phyloP scores from a whole-genome alignment of 768 basidiomycete species.

The Macrolepiota albuminosa region DNA sequence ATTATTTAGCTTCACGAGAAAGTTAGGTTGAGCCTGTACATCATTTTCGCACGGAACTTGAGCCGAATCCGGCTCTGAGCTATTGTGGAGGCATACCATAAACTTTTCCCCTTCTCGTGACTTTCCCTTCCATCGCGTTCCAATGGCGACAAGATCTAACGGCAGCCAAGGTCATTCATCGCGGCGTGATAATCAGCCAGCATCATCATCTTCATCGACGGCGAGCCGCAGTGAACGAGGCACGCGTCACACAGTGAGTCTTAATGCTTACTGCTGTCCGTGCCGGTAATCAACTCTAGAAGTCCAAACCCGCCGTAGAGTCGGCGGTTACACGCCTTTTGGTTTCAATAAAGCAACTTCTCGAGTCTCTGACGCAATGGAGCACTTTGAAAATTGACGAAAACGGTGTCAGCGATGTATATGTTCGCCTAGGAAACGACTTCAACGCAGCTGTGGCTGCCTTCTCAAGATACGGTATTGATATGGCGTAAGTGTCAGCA shows the following conservation, averaged over 20 bases:
- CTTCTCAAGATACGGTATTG: constrained; percentile 79
- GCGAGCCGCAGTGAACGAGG: constrained; percentile 35
- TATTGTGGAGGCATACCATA: not conserved
- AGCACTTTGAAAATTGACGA: constrained; percentile 69
- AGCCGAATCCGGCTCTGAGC: not conserved
- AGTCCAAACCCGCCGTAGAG: constrained; percentile 70
- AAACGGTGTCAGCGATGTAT: constrained; percentile 88
- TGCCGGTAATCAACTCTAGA: constrained; percentile 5
- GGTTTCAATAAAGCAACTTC: constrained; percentile 91
- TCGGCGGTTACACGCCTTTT: constrained; percentile 88
- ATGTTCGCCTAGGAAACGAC: constrained; percentile 94
- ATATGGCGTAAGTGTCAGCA: constrained; percentile 72
- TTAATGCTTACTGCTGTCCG: not conserved
- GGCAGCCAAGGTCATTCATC: constrained; percentile 35
- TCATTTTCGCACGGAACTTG: constrained; percentile 12
- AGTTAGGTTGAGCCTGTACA: not conserved
- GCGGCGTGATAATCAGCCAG: constrained; percentile 49
- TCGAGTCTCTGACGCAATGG: constrained; percentile 87
- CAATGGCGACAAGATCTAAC: constrained; percentile 25
- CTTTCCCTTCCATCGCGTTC: constrained; percentile 1
- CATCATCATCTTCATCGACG: constrained; percentile 41
- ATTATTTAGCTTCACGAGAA: not conserved
- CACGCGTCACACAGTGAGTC: constrained; percentile 34
- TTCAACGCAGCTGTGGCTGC: constrained; percentile 93
- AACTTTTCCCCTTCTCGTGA: not conserved